phyloP scores from a whole-genome alignment of 2,329 filamentous ascomycete species.

The Venturia carpophila region DNA sequence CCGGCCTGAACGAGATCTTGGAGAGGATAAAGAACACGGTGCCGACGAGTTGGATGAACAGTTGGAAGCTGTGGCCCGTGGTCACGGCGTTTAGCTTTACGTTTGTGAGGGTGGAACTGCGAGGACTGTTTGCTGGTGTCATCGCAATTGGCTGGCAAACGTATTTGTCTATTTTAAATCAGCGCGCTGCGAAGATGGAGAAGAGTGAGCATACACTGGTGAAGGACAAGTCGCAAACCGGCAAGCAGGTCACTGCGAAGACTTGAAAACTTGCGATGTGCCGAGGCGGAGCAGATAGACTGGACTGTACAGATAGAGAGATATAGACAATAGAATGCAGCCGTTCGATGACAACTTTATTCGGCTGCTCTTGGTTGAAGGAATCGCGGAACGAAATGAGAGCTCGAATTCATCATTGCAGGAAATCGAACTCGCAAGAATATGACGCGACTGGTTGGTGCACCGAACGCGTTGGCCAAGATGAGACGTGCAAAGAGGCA shows the following conservation, averaged over 20 bases:
- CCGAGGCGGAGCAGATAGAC: not conserved
- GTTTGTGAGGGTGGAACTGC: conserved; percentile 71
- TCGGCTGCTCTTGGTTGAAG: not conserved
- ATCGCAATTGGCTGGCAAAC: conserved; percentile 89
- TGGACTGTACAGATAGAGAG: not conserved
- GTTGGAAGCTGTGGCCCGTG: conserved; percentile 79
- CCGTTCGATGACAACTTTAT: not conserved
- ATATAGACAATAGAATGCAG: not conserved
- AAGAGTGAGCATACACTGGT: not conserved
- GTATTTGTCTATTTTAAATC: conserved; percentile 75
- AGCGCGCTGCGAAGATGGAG: conserved; percentile 52
- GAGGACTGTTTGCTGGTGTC: conserved; percentile 67
- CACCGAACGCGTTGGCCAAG: too few relatives aligned
- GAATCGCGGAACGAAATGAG: not conserved
- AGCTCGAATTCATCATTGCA: too few relatives aligned
- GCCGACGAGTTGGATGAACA: conserved; percentile 67
- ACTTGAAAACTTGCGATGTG: not conserved
- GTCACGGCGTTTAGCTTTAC: conserved; percentile 82
- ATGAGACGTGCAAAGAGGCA: too few relatives aligned
- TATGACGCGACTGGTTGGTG: too few relatives aligned
- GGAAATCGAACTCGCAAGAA: too few relatives aligned
- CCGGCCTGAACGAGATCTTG: conserved; percentile 54
- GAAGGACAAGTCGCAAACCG: not conserved
- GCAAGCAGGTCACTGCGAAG: not conserved
- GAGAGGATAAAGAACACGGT: conserved; percentile 69